phyloP scores from a whole-genome alignment of 2,329 filamentous ascomycete genomes.

The Colletotrichum graminicola region DNA sequence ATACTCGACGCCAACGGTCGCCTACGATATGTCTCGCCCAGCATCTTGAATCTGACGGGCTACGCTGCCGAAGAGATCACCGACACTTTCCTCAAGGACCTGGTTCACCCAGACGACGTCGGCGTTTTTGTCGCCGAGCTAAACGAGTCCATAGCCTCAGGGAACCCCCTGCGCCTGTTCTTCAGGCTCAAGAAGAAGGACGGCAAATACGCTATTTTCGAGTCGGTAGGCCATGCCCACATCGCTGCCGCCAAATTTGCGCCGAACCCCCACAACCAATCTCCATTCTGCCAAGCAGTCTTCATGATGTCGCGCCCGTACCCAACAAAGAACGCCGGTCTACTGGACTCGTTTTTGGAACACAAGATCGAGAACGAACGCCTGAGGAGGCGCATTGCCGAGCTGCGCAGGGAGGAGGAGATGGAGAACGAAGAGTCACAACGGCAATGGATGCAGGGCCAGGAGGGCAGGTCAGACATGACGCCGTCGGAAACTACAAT shows the following conservation, averaged over 20 bases:
- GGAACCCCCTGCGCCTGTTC: conserved; percentile 85
- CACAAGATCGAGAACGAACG: conserved; percentile 98
- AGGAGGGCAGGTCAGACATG: conserved; percentile 67
- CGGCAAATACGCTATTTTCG: conserved; percentile 82
- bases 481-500: conserved; percentile 62
- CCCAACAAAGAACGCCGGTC: conserved; percentile 85
- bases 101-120: conserved; percentile 88
- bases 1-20: conserved; percentile 88
- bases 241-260: conserved; percentile 77
- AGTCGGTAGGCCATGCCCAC: conserved; percentile 93
- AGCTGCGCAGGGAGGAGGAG: conserved; percentile 86
- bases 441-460: conserved; percentile 69
- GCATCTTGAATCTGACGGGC: conserved; percentile 79
- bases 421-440: conserved; percentile 79
- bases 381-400: conserved; percentile 83
- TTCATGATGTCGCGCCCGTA: conserved; percentile 95
- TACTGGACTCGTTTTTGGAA: conserved; percentile 93
- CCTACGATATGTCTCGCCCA: conserved; percentile 88
- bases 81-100: conserved; percentile 82
- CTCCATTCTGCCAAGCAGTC: conserved; percentile 85
- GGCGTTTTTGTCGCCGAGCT: conserved; percentile 87
- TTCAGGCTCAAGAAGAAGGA: conserved; percentile 85
- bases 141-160: conserved; percentile 87
- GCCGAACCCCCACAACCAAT: conserved; percentile 72
- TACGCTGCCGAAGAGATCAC: conserved; percentile 78